These are phyloP conservation scores for Tricholoma sp. DNA, from an alignment of 768 basidiomycete genomes.

Conservation along the genomic window DNA sequence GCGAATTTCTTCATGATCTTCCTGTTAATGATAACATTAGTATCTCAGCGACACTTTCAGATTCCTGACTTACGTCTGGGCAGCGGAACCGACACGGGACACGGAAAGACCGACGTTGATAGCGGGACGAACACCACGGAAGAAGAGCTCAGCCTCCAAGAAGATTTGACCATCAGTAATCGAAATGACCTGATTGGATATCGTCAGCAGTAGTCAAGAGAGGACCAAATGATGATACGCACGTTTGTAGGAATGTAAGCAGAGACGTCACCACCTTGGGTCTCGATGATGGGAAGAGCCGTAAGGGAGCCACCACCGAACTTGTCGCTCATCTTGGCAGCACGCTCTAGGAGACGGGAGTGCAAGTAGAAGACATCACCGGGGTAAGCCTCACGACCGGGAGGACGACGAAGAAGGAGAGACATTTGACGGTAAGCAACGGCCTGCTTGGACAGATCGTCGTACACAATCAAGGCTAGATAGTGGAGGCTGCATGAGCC, in stretches of 20 bases:
- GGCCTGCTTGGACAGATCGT: slow-evolving; percentile 99
- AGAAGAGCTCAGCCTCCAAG: slow-evolving; percentile 99
- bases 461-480: slow-evolving; percentile 94
- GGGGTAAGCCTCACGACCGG: slow-evolving; percentile 99
- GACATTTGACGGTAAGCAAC: slow-evolving; percentile 99
- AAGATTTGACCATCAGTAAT: slow-evolving; percentile 99
- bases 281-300: slow-evolving; percentile 99
- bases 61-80: slow-evolving; percentile 79
- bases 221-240: slow-evolving; percentile 19
- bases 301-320: slow-evolving; percentile 98
- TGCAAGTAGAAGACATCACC: slow-evolving; percentile 99
- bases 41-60: neutral
- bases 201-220: slow-evolving; percentile 2
- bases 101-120: slow-evolving; percentile 99
- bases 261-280: slow-evolving; percentile 99
- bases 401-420: slow-evolving; percentile 97
- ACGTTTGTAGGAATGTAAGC: slow-evolving; percentile 97
- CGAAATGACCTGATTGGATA: slow-evolving; percentile 78
- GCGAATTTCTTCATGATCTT: slow-evolving; percentile 99
- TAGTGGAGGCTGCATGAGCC: slow-evolving; percentile 21
- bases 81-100: slow-evolving; percentile 99
- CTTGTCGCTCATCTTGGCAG: slow-evolving; percentile 99
- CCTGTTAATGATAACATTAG: slow-evolving; percentile 29
- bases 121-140: slow-evolving; percentile 99
- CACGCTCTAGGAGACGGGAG: slow-evolving; percentile 99